Conservation (phyloP, 2,329 filamentous ascomycete genomes). For the Colletotrichum phormii region DNA sequence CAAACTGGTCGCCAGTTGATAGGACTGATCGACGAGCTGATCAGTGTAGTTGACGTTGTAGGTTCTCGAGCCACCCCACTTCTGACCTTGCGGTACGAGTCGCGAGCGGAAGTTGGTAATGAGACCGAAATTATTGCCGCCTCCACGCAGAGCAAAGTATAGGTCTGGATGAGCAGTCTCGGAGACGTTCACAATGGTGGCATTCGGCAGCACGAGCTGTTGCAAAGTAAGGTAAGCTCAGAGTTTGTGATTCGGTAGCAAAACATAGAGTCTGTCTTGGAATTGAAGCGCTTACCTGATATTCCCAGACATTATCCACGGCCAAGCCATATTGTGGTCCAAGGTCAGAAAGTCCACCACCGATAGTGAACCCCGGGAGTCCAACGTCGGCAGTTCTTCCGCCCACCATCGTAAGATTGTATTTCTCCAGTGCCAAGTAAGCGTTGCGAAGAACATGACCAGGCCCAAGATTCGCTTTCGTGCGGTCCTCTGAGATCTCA, state of each 20-base stretch:
- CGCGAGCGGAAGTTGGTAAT: background rate
- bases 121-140: background rate
- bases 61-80: background rate
- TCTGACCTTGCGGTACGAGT: background rate
- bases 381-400: no score
- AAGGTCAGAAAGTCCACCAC: no score
- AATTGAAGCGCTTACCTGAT: background rate
- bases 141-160: background rate
- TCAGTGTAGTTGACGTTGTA: background rate
- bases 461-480: no score
- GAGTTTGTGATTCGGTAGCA: no score
- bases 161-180: background rate
- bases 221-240: rapidly evolving
- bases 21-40: background rate
- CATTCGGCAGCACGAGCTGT: background rate
- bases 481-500: no score
- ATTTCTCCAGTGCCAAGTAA: no score
- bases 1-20: background rate
- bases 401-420: no score
- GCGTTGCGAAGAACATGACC: no score
- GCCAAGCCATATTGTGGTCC: background rate
- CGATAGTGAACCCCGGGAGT: no score
- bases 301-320: background rate
- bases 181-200: background rate
- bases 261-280: background rate